Evolutionary conservation across 2,329 filamentous ascomycete species (phyloP), one percentile per base, ranked within the genome.

Genomic region (Talaromyces sp.): DNA sequence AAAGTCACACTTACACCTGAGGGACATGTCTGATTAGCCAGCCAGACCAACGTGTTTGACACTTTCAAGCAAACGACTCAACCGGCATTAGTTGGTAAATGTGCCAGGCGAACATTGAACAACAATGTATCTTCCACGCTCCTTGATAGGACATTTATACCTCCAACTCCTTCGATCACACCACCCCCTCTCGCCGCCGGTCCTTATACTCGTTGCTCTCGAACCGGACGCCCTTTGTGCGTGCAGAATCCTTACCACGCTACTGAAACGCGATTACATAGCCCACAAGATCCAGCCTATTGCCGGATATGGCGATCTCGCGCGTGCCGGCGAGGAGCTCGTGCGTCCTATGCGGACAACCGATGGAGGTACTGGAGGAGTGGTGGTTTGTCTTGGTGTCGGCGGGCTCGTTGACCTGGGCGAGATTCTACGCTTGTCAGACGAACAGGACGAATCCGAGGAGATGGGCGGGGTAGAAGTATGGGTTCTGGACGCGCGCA

Each of bases 251-350:
- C 84, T 99, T 50, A 96, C 93, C 2, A 84, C 88, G 53, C 82
- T 99, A n/a, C 81, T 99, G 61, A 97, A 96, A 76, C 89, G 93
- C 80, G 94, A 99, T 79, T 97, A 96, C 71, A 96, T 99, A 65
- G 89, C 89, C 13, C 93, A 97, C 78, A 97, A 97, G 76, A 96
- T 97, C 69, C 90, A 97, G 68, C 94, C 94, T 1, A 88, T 99
- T 56, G 85, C 90, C 19, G 94, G 94, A 57, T 97, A 97, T 84
- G 87, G 85, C 63, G 94, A 97, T 72, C 84, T 99, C 48, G 83
- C 89, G 69, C 86, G 85, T 65, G 88, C 88, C 21, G 92, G 92
- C 46, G 83, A 84, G 68, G 86, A 92, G 64, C 80, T 95, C 45
- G 88, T 97, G 40, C 81, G 80, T 56, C 91, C 91, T 10, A 91